Evolutionary conservation across 768 basidiomycete genomes (phyloP).

Genomic region (Auriscalpium orientale): DNA sequence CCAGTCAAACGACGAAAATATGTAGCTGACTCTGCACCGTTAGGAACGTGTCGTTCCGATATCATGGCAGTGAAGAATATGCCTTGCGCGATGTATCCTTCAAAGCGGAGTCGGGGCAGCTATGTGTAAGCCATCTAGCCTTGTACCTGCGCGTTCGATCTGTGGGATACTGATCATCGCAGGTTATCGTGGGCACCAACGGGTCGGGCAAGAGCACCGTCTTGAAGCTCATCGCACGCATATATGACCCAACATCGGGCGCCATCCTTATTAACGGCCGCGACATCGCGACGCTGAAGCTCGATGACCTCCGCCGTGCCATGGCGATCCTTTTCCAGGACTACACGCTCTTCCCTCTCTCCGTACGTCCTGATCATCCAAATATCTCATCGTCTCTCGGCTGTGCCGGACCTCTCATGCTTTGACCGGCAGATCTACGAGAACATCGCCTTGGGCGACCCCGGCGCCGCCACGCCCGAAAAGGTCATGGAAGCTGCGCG

Average conservation of each 20-base stretch:
- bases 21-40: background rate
- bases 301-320: slow-evolving; percentile 59
- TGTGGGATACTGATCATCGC: background rate
- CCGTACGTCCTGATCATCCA: slow-evolving; percentile 32
- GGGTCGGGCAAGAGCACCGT: slow-evolving; percentile 78
- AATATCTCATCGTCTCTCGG: background rate
- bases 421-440: slow-evolving; percentile 51
- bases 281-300: slow-evolving; percentile 54
- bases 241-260: slow-evolving; percentile 66
- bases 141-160: too few relatives aligned
- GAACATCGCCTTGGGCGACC: slow-evolving; percentile 72
- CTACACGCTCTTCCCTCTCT: slow-evolving; percentile 72
- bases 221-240: slow-evolving; percentile 60
- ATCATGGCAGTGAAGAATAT: slow-evolving; percentile 43
- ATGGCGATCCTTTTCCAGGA: slow-evolving; percentile 76
- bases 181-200: slow-evolving; percentile 76
- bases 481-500: slow-evolving; percentile 57
- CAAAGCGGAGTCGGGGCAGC: slow-evolving; percentile 58
- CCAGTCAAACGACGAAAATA: background rate
- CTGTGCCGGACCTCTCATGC: too few relatives aligned
- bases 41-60: slow-evolving; percentile 67
- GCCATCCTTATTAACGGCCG: slow-evolving; percentile 55
- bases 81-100: slow-evolving; percentile 63
- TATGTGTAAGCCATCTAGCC: slow-evolving; percentile 47
- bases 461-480: slow-evolving; percentile 42